phyloP scores from a whole-genome alignment of 2,329 filamentous ascomycete genomes.

The Chrysoporthe deuterocubensis region DNA sequence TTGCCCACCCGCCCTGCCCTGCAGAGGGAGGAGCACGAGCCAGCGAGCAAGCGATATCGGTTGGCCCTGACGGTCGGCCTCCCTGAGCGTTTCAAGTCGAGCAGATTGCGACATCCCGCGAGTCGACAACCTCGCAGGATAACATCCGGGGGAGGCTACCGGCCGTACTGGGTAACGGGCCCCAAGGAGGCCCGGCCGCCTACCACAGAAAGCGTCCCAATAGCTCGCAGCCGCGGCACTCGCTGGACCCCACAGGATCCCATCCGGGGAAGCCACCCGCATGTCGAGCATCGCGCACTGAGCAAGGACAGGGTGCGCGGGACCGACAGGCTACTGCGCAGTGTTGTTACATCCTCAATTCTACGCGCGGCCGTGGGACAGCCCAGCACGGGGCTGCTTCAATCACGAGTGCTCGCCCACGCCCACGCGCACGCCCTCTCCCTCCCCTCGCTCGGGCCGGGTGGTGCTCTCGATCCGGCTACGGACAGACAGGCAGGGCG shows the following conservation, averaged over 20 bases:
- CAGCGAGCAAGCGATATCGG: background rate
- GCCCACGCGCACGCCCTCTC: background rate
- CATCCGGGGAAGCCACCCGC: constrained; percentile 4
- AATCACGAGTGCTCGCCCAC: too few relatives aligned
- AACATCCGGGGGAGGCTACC: background rate
- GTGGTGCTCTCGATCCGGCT: too few relatives aligned
- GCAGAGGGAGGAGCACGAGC: background rate
- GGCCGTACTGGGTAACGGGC: too few relatives aligned
- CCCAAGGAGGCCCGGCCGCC: too few relatives aligned
- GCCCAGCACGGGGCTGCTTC: background rate
- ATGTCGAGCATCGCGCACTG: constrained; percentile 8
- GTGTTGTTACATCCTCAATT: background rate
- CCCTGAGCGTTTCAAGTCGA: background rate
- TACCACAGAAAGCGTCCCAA: background rate
- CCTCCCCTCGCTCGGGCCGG: too few relatives aligned
- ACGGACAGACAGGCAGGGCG: too few relatives aligned
- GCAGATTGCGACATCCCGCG: constrained; percentile 4
- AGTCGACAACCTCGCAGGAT: background rate
- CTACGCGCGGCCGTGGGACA: background rate
- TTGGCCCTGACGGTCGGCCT: background rate
- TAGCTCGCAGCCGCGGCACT: background rate
- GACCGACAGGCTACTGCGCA: background rate
- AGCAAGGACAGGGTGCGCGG: constrained; percentile 13
- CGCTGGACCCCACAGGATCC: constrained; percentile 5
- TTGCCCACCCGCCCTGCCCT: background rate